Conservation (phyloP, 768 basidiomycete genomes). For the Termitomyces sp. region DNA sequence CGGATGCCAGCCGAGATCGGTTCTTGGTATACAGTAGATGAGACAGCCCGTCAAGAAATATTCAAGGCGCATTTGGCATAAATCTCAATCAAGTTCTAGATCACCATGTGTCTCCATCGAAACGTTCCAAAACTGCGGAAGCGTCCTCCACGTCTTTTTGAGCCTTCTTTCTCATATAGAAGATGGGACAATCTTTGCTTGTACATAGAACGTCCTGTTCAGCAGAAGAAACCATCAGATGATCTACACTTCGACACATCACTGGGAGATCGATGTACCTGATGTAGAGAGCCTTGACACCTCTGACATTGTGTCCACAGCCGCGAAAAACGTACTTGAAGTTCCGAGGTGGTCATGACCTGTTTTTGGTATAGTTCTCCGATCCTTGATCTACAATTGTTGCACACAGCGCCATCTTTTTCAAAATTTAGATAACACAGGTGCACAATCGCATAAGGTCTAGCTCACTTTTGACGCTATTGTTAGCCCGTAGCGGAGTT, state of each 20-base stretch:
- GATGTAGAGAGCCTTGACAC: slow-evolving; percentile 97
- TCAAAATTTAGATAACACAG: neutral
- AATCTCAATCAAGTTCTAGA: neutral
- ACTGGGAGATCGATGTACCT: slow-evolving; percentile 40
- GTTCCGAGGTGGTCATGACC: slow-evolving; percentile 63
- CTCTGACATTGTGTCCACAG: slow-evolving; percentile 99
- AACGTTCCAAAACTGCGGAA: slow-evolving; percentile 74
- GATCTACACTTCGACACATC: neutral
- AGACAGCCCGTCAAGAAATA: neutral
- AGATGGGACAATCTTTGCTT: slow-evolving; percentile 97
- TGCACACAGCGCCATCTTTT: slow-evolving; percentile 88
- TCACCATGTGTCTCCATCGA: slow-evolving; percentile 75
- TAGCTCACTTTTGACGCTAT: slow-evolving; percentile 66
- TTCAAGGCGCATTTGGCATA: neutral
- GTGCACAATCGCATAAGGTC: neutral
- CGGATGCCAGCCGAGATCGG: neutral
- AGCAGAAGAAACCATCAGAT: neutral
- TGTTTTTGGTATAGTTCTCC: slow-evolving; percentile 95
- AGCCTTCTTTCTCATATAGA: slow-evolving; percentile 97
- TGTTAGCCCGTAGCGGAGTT: slow-evolving; percentile 75
- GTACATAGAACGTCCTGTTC: slow-evolving; percentile 91
- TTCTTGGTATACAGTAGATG: neutral
- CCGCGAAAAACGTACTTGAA: slow-evolving; percentile 90
- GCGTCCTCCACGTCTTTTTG: slow-evolving; percentile 97
- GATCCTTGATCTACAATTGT: slow-evolving; percentile 83